Base-by-base conservation (phyloP, 208 protist species). In the Strigomonas galati region DNA sequence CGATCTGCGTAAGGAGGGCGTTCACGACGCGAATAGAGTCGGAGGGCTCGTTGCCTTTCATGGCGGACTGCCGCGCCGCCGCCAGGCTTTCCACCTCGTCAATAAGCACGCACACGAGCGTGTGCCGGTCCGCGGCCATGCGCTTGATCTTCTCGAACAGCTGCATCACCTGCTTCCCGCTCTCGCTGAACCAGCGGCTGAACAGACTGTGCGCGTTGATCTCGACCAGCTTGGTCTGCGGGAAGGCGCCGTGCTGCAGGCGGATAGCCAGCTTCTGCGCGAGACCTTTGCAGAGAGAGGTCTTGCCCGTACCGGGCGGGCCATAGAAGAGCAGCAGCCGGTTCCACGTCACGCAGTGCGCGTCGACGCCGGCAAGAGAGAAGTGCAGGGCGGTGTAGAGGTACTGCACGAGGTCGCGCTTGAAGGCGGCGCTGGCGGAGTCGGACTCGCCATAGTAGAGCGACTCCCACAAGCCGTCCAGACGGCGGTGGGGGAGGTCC, bases 11-110 rank as follows among this genome's bases (percentile, higher is more conserved):
- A 0, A 99, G 82, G 26, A 99, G 69, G 19, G 98, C 97, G 69
- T 99, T 97, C 23, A 97, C 92, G 1, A 98, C 95, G 26, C 97
- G 74, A 52, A 99, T 97, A 0, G 97, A 82, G 64, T 99, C 97
- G 0, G 93, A 97, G 9, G 97, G 98, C 66, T 99, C 98, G 43
- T 84, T 89, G 55, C 94, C 93, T 28, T 75, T 82, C 74, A 97
- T 82, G 2, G 93, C 86, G 1, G 93, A 76, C 23, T 93, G 75
- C 24, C 97, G 67, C 7, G 96, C 89, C 0, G 96, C 95, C 9
- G 97, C 91, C 5, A 99, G 72, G 48, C 82, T 95, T 71, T 99
- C 97, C n/a, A 99, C 97, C 71, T 99, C 97, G 64, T 98, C 98
- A 46, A 99, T 89, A 19, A 99, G 67, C 5, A 98, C 85, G 59